A percentile compares a stretch with the other conserved stretches of the same genome.
Evolutionary conservation across 1,284 basidiomycete species (phyloP).

Genomic region (Hemileia vastatrix): DNA sequence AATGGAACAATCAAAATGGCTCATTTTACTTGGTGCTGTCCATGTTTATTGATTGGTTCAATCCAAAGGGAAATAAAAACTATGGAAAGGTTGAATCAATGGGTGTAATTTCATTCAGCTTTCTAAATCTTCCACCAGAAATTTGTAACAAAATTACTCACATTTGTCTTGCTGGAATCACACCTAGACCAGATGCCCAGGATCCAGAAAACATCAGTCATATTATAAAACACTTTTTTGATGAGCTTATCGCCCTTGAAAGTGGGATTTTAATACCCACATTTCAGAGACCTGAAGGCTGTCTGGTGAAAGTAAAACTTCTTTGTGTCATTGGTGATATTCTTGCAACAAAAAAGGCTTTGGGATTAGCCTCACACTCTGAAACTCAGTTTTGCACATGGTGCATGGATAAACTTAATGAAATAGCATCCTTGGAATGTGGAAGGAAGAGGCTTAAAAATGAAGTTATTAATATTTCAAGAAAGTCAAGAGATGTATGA

Average conservation of each 20-base stretch:
- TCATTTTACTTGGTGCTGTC: conserved; percentile 2
- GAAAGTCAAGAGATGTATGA: background rate
- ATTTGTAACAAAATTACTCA: conserved; percentile 16
- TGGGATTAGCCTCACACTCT: no score
- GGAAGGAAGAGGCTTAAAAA: no score
- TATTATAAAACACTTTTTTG: conserved; percentile 10
- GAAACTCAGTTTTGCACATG: no score
- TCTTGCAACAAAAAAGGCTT: no score
- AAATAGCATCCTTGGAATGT: no score
- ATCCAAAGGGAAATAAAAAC: conserved; percentile 19
- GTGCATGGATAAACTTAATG: no score
- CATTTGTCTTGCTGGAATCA: conserved; percentile 22
- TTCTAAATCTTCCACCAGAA: conserved; percentile 24
- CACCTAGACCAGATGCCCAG: conserved; percentile 18
- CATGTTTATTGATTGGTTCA: conserved; percentile 25
- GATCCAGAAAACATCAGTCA: conserved; percentile 17
- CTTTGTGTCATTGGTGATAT: no score
- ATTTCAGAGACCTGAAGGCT: conserved; percentile 1
- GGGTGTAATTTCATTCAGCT: conserved; percentile 21
- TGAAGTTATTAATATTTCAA: background rate
- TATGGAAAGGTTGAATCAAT: no score
- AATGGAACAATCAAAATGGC: background rate
- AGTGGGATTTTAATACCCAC: conserved; percentile 7
- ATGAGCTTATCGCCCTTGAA: conserved; percentile 14
- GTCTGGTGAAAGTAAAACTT: no score